Evolutionary conservation across 257 asterid species (phyloP).

Genomic region (Solanum rostratum): DNA sequence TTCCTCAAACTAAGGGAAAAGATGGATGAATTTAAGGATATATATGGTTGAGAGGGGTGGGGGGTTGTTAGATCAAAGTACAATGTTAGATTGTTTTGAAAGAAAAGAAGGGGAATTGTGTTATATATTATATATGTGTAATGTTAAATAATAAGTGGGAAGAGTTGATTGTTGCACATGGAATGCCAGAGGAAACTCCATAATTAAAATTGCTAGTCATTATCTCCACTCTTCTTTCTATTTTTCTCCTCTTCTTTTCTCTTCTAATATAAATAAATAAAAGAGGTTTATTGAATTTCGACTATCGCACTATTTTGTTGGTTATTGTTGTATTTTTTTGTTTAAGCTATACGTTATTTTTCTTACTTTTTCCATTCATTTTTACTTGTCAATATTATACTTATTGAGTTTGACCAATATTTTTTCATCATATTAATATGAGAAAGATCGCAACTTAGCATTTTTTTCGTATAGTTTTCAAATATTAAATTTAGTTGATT

Average conservation of each 20-base stretch:
- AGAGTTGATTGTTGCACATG: slow-evolving; percentile 64
- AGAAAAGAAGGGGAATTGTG: slow-evolving; percentile 3
- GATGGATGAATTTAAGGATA: slow-evolving; percentile 2
- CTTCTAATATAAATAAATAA: neutral
- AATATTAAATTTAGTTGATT: too few relatives aligned
- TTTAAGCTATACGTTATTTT: too few relatives aligned
- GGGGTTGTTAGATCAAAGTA: slow-evolving; percentile 1
- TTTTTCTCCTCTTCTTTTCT: slow-evolving; percentile 11
- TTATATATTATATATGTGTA: neutral
- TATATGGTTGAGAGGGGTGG: neutral
- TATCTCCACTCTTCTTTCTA: slow-evolving; percentile 14
- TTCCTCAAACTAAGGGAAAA: slow-evolving; percentile 10
- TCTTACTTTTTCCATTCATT: too few relatives aligned
- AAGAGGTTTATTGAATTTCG: too few relatives aligned
- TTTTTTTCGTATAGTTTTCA: too few relatives aligned
- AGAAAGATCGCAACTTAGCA: too few relatives aligned
- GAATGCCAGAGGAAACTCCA: slow-evolving; percentile 72
- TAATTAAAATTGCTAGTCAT: slow-evolving; percentile 59
- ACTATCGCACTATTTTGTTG: neutral
- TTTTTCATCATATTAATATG: too few relatives aligned
- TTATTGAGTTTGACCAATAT: too few relatives aligned
- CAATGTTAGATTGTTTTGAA: slow-evolving; percentile 28
- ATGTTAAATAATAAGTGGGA: slow-evolving; percentile 42
- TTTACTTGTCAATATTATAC: too few relatives aligned
- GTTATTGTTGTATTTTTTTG: neutral